Base-by-base conservation (phyloP, 805 yeast genomes). In the Metschnikowia koreensis region DNA sequence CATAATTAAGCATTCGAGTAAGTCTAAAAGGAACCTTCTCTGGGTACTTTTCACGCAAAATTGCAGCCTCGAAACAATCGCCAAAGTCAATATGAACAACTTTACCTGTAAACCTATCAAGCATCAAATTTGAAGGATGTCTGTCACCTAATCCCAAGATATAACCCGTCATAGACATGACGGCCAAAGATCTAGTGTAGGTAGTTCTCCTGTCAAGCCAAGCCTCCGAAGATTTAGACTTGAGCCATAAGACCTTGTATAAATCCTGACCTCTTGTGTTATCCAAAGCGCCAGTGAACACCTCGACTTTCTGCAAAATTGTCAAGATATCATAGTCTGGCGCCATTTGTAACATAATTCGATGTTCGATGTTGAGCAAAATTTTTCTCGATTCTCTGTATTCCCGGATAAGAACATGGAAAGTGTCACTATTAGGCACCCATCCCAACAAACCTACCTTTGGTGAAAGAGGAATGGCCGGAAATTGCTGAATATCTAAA, bases 101-200 rank as follows among this genome's bases (percentile, higher is more conserved):
- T 64, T 93, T 91, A 55, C 99, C 99, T 0, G 98, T 90, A 46
- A 86, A 81, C 56, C 97, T 76, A 67, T 93, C 96, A 70, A 94
- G 81, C 97, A 94, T 89, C 70, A 94, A 79, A 65, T 94, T 94
- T 31, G 97, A 89, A 28, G 99, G 99, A 69, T 94, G 99, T 55
- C 99, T 82, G 67, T 94, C 99, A 54, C 99, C 99, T 17, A 94
- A 77, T 12, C 99, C 99, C 26, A 94, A 76, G 48, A 94, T 93
- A 67, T 94, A 94, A 1, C 99, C 99, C 41, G 87, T 97, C 97
- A 94, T 94, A 0, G 98, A 93, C 98, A 94, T 96, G 6, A 90
- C 97, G 0, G 99, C 99, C 57, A 94, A 75, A 0, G 98, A 94
- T 51, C 99, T 78, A 0, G 98, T 93, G 65, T 94, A 94, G 1